Evolutionary conservation across 1,284 basidiomycete genomes (phyloP), one percentile per base, ranked within the genome.

Genomic region (Marasmius fiardii): DNA sequence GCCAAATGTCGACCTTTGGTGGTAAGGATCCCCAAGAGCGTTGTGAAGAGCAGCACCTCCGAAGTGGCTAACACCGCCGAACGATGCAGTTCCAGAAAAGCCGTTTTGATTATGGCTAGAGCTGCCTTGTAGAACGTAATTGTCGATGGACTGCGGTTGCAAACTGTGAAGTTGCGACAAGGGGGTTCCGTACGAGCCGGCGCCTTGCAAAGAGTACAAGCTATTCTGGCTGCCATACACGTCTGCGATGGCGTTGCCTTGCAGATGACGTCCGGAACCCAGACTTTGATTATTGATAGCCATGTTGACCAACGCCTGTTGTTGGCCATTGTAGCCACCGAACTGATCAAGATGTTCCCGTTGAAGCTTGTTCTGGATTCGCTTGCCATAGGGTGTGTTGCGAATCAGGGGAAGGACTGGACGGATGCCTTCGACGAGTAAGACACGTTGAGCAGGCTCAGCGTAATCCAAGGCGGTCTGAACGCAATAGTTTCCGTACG

Each of bases 381-480:
- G 89, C 78, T 98, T 98, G 65, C 95, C 95, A 66, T 98, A 98
- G 3, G 95, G 95, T 4, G 95, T 98, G 74, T 97, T 98, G 65
- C 95, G 90, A 68, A 98, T 97, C 61, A 97, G 81, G 2, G 93
- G 95, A 28, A 98, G 81, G 59, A 97, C 94, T n/a, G 95, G 95
- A 53, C 95, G 90, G 68, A 98, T 98, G 64, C 92, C 93, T 68
- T 97, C 94, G 34, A 98, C 92, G 43, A 98, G 85, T 63, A 87
- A 71, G 10, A 80, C 87, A 47, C 95, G 90, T 71, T 98, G 95
- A 21, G 71, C 77, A 33, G 93, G 89, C 64, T 97, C 95, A 51
- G 95, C 94, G 63, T 97, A 98, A 69, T 98, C 95, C 58, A 98
- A 77, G 41, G 95, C 95, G 57, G 95, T 98, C 87, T 97, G 90